Evolutionary conservation across 2,329 filamentous ascomycete genomes (phyloP), one percentile per base, ranked within the genome.

Genomic region (Cladosporium oxysporum): DNA sequence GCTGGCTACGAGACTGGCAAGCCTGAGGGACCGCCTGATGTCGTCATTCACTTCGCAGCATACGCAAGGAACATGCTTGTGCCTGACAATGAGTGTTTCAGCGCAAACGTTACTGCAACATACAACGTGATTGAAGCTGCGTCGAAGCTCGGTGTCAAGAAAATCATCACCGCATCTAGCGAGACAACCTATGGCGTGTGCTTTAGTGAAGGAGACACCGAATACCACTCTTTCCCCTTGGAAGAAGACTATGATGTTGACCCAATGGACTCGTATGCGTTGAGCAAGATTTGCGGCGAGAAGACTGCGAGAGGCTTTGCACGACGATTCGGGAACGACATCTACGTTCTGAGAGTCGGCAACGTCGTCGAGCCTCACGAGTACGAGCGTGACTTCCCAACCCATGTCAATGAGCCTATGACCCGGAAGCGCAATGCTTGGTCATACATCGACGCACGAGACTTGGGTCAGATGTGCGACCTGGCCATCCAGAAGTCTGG

Each of bases 81-180:
- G 0, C 85, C 86, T 0, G 87, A 89, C 71, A 85, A 84, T 61
- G 84, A 87, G 71, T 84, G 81, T 61, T 89, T 87, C 75, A 79
- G 79, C 21, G 81, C 78, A 29, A 90, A 89, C 70, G 81, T 84
- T 0, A 77, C 79, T 0, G 80, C 82, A 11, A 86, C 84, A 0
- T 88, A 88, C 76, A 89, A 89, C 70, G 82, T 89, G 28, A 82
- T 89, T 68, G 87, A 89, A 75, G 85, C 86, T 0, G 86, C 86
- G 0, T 87, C 82, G 71, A 88, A 88, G 68, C 78, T 89, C 0
- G 85, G 85, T 14, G 84, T 89, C 7, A 82, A 82, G 69, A 89
- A 89, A 71, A 84, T 89, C 70, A 80, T 89, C 71, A 83, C 88
- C 58, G 87, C 87, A 1, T 84, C 81, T 66, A 84, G 81, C 23